A percentile compares a stretch with the other conserved stretches of the same genome.
These are phyloP conservation scores for Fusarium mangiferae DNA, from an alignment of 2,329 filamentous ascomycete genomes.

Conservation along the genomic window DNA sequence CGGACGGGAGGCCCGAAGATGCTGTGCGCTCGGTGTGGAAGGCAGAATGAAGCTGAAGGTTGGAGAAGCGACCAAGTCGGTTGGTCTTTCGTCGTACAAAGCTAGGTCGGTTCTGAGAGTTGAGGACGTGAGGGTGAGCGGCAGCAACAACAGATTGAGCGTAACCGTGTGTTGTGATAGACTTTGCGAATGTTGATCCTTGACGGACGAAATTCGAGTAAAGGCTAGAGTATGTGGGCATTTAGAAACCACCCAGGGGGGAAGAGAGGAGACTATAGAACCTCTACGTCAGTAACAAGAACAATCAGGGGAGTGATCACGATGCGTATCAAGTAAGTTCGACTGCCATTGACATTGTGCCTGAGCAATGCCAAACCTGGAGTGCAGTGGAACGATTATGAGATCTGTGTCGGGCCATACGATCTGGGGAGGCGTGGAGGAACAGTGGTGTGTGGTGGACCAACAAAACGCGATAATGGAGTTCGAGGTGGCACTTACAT, in stretches of 20 bases:
- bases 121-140: constrained; percentile 81
- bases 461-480: constrained; percentile 8
- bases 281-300: constrained; percentile 40
- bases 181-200: constrained; percentile 86
- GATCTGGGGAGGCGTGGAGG: constrained; percentile 38
- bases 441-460: constrained; percentile 37
- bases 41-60: constrained; percentile 77
- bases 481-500: constrained; percentile 61
- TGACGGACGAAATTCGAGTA: constrained; percentile 91
- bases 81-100: constrained; percentile 68
- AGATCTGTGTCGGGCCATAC: constrained; percentile 44
- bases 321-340: constrained; percentile 9
- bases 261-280: constrained; percentile 61
- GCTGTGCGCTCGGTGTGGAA: constrained; percentile 72
- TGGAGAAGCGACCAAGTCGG: constrained; percentile 64
- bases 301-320: neutral
- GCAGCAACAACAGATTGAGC: constrained; percentile 97
- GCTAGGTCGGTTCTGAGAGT: constrained; percentile 74
- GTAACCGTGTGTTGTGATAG: constrained; percentile 96
- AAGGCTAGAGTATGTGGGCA: constrained; percentile 78
- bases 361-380: constrained; percentile 36
- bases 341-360: constrained; percentile 18
- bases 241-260: constrained; percentile 82
- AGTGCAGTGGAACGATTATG: constrained; percentile 42
- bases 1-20: constrained; percentile 54